Evolutionary conservation across 768 basidiomycete species (phyloP), one percentile per base, ranked within the genome.

Genomic region (Pleurotus salmoneostramineus): DNA sequence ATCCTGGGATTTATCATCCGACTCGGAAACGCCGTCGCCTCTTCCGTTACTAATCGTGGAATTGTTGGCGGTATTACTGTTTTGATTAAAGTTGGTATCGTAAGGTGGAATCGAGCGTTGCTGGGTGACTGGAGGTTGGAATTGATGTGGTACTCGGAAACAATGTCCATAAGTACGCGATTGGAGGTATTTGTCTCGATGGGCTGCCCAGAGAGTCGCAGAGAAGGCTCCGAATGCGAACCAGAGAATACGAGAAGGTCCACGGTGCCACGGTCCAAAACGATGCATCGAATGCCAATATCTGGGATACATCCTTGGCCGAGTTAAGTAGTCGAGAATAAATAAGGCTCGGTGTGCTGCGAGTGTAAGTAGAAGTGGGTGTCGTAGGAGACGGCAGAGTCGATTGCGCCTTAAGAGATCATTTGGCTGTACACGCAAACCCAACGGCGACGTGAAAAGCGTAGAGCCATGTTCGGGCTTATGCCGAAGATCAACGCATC

Each of bases 231-330:
- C 89, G 61, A 88, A 15, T 63, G 78, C 6, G 75, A 90, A 88
- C 88, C 88, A 90, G 66, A 89, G 33, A 56, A 88, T 43, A 61
- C 88, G 85, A 45, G 81, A 81, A n/a, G 82, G 81, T 5, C 78
- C 68, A 35, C 68, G 65, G 40, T 60, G 60, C 17, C 45, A 51
- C 27, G 27, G 54, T 35, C 51, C 35, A 36, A 42, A 63, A 27
- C 36, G 58, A 37, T 61, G 14, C 44, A 56, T 48, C 21, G 8
- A 21, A 36, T 56, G 47, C 27, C 60, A 52, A 34, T 17, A 34
- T 32, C 43, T 31, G 31, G 12, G 58, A 32, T 58, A 42, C 52
- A 54, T 55, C 14, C 0, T 27, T 6, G 12, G 5, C 31, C 7
- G 15, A 11, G 51, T 17, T 55, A 15, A 2, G 33, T 27, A n/a